These are phyloP conservation scores for Xylariaceae sp. DNA, from an alignment of 2,329 filamentous ascomycete genomes.

Conservation along the genomic window DNA sequence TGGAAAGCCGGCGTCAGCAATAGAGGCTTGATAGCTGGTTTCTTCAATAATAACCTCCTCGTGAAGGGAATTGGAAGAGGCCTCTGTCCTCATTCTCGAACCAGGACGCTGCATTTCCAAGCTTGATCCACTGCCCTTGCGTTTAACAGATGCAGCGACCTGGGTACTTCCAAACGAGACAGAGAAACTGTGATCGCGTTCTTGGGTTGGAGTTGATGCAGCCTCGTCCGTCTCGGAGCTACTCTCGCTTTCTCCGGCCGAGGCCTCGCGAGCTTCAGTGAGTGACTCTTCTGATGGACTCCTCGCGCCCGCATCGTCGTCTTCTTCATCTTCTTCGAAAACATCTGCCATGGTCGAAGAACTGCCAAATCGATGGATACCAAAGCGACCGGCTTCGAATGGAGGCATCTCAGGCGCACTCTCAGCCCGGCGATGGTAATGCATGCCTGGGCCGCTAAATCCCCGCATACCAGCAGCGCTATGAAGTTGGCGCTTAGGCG, in stretches of 20 bases:
- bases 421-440: conserved; percentile 74
- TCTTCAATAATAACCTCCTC: conserved; percentile 50
- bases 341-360: conserved; percentile 79
- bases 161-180: conserved; percentile 11
- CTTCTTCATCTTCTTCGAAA: conserved; percentile 79
- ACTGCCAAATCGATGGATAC: conserved; percentile 59
- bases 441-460: conserved; percentile 64
- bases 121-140: conserved; percentile 43
- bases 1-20: conserved; percentile 18
- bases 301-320: conserved; percentile 37
- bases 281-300: conserved; percentile 22
- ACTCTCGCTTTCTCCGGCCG: conserved; percentile 17
- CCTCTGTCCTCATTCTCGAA: conserved; percentile 41
- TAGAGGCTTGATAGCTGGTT: neutral
- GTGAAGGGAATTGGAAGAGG: conserved; percentile 46
- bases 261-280: conserved; percentile 19
- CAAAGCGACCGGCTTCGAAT: conserved; percentile 60
- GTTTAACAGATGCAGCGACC: conserved; percentile 27
- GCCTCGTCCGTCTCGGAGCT: conserved; percentile 18
- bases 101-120: conserved; percentile 33
- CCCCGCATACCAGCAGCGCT: conserved; percentile 70
- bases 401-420: conserved; percentile 76
- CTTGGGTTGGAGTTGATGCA: conserved; percentile 27
- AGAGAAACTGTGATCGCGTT: conserved; percentile 17
- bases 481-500: conserved; percentile 66